A percentile compares a stretch with the other conserved stretches of the same genome.
phyloP scores from a whole-genome alignment of 2,329 filamentous ascomycete species.

The Pseudopithomyces maydicus region DNA sequence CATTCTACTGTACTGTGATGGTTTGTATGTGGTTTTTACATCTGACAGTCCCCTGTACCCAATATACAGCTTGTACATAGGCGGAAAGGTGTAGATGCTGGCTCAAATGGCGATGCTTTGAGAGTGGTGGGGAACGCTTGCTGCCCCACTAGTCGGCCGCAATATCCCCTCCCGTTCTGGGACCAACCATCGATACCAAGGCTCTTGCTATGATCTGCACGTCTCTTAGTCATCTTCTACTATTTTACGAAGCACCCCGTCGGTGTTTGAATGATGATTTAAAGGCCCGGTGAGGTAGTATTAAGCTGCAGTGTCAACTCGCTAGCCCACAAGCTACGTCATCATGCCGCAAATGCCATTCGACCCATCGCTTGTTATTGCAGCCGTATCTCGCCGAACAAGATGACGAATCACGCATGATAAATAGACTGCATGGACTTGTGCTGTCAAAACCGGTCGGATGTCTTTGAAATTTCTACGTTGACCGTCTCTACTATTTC shows the following conservation, averaged over 20 bases:
- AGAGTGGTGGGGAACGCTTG: too few relatives aligned
- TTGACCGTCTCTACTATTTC: not conserved
- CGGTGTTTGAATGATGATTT: not conserved
- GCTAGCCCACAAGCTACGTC: conserved; percentile 2
- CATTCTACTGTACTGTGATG: too few relatives aligned
- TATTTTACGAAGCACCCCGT: not conserved
- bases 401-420: not conserved
- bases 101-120: too few relatives aligned
- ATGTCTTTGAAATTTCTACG: not conserved
- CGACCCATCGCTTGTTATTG: not conserved
- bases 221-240: not conserved
- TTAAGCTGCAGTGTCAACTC: not conserved
- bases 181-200: too few relatives aligned
- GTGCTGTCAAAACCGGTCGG: not conserved
- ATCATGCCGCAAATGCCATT: conserved; percentile 3
- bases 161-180: too few relatives aligned
- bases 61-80: too few relatives aligned
- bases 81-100: too few relatives aligned
- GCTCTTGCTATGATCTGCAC: not conserved
- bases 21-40: too few relatives aligned
- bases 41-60: too few relatives aligned
- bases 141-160: too few relatives aligned
- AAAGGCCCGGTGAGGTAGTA: not conserved
- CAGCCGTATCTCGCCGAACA: conserved; percentile 1
- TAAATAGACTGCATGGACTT: not conserved